Evolutionary conservation across 176 grass and related monocot species (phyloP).

Genomic region (Oryza rufipogon): DNA sequence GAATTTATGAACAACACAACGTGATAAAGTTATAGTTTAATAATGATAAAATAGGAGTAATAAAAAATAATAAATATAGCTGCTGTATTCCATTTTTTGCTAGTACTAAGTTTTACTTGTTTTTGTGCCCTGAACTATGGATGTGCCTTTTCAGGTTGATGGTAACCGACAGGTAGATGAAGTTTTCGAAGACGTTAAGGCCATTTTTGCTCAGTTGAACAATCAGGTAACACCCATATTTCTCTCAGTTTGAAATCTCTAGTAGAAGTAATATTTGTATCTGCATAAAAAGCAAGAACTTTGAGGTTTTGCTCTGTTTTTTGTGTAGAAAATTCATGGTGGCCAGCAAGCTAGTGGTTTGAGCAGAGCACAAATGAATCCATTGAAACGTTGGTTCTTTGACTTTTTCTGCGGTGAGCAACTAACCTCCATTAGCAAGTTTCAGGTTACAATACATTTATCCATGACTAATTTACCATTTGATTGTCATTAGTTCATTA

Average conservation of each 20-base stretch:
- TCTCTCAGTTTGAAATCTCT: conserved; percentile 11
- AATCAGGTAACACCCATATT: conserved; percentile 33
- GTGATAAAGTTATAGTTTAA: background rate
- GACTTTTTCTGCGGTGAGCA: conserved; percentile 38
- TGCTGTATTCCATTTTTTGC: background rate
- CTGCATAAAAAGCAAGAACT: background rate
- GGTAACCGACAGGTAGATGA: conserved; percentile 47
- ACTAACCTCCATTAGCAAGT: background rate
- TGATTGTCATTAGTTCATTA: too few relatives aligned
- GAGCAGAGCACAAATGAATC: conserved; percentile 21
- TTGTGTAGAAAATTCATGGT: conserved; percentile 11
- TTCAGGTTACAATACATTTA: conserved; percentile 3
- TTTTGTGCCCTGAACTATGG: background rate
- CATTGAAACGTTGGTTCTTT: conserved; percentile 33
- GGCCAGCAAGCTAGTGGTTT: background rate
- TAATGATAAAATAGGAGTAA: background rate
- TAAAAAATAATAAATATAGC: background rate
- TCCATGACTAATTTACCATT: background rate
- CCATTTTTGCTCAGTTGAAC: conserved; percentile 38
- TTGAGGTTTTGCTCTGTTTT: background rate
- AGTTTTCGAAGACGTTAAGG: conserved; percentile 64
- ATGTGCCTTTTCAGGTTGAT: conserved; percentile 45
- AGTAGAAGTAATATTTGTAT: background rate
- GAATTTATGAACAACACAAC: background rate
- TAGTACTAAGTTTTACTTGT: too few relatives aligned